Base-by-base conservation (phyloP, 208 protist species). In the Leishmania mexicana region DNA sequence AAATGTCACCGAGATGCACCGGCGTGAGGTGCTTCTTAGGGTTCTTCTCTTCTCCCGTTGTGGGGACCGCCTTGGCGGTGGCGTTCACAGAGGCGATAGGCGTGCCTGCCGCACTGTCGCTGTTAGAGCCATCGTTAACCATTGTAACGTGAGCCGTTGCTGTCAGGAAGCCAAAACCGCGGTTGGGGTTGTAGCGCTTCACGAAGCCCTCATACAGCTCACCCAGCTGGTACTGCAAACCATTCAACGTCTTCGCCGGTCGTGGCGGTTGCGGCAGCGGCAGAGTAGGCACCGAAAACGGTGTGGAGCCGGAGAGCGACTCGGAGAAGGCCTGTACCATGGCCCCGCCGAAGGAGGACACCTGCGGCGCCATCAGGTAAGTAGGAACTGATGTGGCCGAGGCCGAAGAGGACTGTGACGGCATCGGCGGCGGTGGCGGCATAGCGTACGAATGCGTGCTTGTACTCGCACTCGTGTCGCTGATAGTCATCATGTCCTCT, bases 131-230 rank as follows among this genome's bases (percentile, higher is more conserved):
- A 54, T 72, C 79, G 38, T 17, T 38, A 0, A 17, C 17, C 54
- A 57, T 31, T 24, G 54, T 73, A 3, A 93, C 49, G 53, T 91
- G 85, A 51, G 87, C 62, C 1, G 87, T 89, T 24, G 90, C 90
- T 0, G 88, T 91, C 42, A 93, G 79, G 80, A 93, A 93, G 38
- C 90, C 90, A 51, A 93, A 94, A 28, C 91, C 89, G 40, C 89
- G 88, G 64, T 89, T 88, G 0, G 87, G 91, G 76, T 92, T 93
- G 84, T 93, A 94, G 38, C 91, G 91, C 85, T 93, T 93, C 64
- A 95, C 89, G 7, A 84, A 67, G 0, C 91, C 91, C 73, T 93
- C 91, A 74, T 95, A 95, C 82, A 85, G 83, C 75, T 85, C 85
- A 51, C 88, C 88, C n/a, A 90, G 77, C 13, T 83, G 78, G 74